A percentile compares a stretch with the other conserved stretches of the same genome.
phyloP scores from a whole-genome alignment of 306 rosid species.

The Cicer judaicum region DNA sequence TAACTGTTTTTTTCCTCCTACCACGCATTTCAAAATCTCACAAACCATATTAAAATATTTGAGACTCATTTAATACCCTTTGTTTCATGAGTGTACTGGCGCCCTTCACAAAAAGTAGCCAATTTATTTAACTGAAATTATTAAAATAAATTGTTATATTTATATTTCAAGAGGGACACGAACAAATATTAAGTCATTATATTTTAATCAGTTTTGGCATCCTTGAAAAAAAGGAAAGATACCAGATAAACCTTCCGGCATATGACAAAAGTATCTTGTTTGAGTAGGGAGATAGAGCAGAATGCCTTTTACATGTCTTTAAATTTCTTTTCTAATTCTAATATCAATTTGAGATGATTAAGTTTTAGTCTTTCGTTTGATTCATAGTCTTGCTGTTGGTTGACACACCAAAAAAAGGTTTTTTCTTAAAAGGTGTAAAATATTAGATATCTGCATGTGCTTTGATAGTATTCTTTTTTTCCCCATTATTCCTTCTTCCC shows the following conservation, averaged over 20 bases:
- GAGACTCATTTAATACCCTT: not conserved
- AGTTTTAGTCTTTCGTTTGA: slow-evolving; percentile 32
- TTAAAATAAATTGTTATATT: not conserved
- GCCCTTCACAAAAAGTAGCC: not conserved
- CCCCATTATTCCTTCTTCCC: slow-evolving; percentile 22
- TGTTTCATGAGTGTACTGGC: slow-evolving; percentile 5
- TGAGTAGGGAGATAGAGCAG: not conserved
- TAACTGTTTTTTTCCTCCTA: slow-evolving; percentile 24
- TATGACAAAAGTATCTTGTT: not conserved
- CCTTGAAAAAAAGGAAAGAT: not conserved
- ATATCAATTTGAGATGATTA: slow-evolving; percentile 23
- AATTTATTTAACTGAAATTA: not conserved
- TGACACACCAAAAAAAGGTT: slow-evolving; percentile 30
- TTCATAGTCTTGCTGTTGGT: slow-evolving; percentile 34
- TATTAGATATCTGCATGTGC: slow-evolving; percentile 30
- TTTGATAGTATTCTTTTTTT: slow-evolving; percentile 36
- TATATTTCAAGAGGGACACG: not conserved
- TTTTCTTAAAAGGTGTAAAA: slow-evolving; percentile 1
- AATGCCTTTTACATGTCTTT: slow-evolving; percentile 30
- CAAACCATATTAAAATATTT: not conserved
- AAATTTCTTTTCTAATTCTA: not conserved
- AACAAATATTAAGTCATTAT: slow-evolving; percentile 2
- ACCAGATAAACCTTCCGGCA: not conserved
- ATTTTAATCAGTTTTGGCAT: not conserved
- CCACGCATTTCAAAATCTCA: not conserved